phyloP scores from a whole-genome alignment of 257 asterid genomes.

The Penstemon davidsonii region DNA sequence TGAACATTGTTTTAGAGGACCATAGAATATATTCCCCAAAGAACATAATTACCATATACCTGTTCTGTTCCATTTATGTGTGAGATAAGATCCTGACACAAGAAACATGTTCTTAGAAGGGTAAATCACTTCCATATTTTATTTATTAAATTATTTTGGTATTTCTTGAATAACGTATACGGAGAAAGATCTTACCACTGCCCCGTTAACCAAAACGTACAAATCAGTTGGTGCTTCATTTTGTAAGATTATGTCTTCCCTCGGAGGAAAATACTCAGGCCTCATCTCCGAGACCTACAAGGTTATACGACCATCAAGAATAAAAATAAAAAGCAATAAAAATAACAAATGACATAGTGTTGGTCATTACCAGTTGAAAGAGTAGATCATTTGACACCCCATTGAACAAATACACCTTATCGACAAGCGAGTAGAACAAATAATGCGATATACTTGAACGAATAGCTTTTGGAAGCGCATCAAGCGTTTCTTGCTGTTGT shows the following conservation, averaged over 20 bases:
- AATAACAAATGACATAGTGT: neutral
- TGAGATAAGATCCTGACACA: conserved; percentile 55
- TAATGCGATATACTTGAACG: conserved; percentile 63
- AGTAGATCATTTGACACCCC: conserved; percentile 82
- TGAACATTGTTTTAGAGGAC: conserved; percentile 13
- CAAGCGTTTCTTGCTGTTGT: conserved; percentile 76
- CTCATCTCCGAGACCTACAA: conserved; percentile 35
- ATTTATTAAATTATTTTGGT: too few relatives aligned
- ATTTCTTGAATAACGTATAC: neutral
- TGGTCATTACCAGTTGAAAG: conserved; percentile 70
- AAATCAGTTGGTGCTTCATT: conserved; percentile 36
- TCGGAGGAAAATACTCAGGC: conserved; percentile 35
- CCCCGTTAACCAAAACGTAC: conserved; percentile 33
- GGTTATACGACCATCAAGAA: neutral
- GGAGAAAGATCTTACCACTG: conserved; percentile 22
- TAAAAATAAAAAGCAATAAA: neutral
- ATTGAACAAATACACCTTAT: conserved; percentile 66
- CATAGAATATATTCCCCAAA: neutral
- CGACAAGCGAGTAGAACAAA: conserved; percentile 65
- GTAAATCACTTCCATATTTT: neutral
- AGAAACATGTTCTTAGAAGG: conserved; percentile 26
- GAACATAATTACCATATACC: conserved; percentile 34
- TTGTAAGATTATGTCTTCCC: conserved; percentile 34
- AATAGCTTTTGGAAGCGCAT: conserved; percentile 79
- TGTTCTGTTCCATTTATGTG: conserved; percentile 44